Evolutionary conservation across 768 basidiomycete genomes (phyloP).

Genomic region (Panus rudis): DNA sequence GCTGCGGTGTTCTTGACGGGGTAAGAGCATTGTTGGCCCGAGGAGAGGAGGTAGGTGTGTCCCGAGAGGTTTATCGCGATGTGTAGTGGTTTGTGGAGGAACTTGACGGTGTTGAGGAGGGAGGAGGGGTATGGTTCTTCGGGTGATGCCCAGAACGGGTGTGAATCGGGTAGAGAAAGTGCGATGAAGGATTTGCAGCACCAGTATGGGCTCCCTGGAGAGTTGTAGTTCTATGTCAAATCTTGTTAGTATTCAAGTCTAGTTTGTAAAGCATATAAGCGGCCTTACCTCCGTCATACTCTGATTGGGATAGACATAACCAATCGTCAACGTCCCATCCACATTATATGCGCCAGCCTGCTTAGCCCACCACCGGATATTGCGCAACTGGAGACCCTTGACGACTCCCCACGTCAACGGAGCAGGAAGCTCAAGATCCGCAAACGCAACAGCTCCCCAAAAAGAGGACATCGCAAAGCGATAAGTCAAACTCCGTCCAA

Average conservation of each 20-base stretch:
- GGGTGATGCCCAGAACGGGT: slow-evolving; percentile 66
- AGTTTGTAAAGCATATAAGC: neutral
- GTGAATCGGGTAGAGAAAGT: slow-evolving; percentile 53
- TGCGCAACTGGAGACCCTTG: slow-evolving; percentile 67
- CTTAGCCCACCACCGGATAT: slow-evolving; percentile 64
- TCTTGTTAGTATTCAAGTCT: no score
- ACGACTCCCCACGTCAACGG: slow-evolving; percentile 70
- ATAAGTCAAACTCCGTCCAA: slow-evolving; percentile 71
- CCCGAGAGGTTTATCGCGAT: slow-evolving; percentile 56
- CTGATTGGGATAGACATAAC: slow-evolving; percentile 63
- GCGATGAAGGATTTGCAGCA: slow-evolving; percentile 72
- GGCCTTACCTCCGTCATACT: slow-evolving; percentile 51
- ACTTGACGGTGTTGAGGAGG: slow-evolving; percentile 39
- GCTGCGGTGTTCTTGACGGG: slow-evolving; percentile 72
- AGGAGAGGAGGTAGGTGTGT: slow-evolving; percentile 67
- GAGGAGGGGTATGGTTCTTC: slow-evolving; percentile 58
- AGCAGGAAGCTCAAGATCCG: slow-evolving; percentile 59
- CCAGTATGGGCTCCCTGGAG: slow-evolving; percentile 75
- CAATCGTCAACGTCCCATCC: slow-evolving; percentile 68
- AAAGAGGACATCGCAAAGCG: slow-evolving; percentile 80
- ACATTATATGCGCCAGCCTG: slow-evolving; percentile 54
- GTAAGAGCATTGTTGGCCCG: slow-evolving; percentile 75
- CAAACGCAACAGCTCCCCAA: slow-evolving; percentile 69
- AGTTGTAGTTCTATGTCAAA: slow-evolving; percentile 55
- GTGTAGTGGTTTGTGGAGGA: slow-evolving; percentile 57